Percentiles rank a stretch among this genome's conserved stretches.
Evolutionary conservation across 257 asterid genomes (phyloP).

Genomic region (Hygrophila difformis): DNA sequence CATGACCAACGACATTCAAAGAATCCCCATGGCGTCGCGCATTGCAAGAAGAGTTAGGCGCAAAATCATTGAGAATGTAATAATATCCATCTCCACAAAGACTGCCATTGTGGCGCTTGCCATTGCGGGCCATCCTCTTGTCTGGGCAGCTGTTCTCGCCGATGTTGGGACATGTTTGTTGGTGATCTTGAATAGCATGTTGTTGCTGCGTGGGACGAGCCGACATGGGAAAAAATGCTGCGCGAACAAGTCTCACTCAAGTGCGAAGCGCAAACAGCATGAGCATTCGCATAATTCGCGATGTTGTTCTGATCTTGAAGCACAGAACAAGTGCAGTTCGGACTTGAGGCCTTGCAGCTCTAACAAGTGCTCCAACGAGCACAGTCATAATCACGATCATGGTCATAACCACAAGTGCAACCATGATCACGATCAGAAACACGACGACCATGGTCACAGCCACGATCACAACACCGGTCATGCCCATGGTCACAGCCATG

Average conservation of each 20-base stretch:
- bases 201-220: constrained; percentile 31
- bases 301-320: constrained; percentile 20
- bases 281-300: neutral
- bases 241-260: neutral
- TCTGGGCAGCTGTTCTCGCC: constrained; percentile 79
- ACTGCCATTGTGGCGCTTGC: constrained; percentile 59
- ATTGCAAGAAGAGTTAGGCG: constrained; percentile 44
- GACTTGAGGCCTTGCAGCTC: constrained; percentile 19
- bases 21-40: constrained; percentile 41
- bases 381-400: neutral
- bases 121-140: constrained; percentile 75
- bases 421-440: neutral
- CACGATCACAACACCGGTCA: neutral
- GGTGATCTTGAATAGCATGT: constrained; percentile 82
- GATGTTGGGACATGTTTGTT: constrained; percentile 80
- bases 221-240: constrained; percentile 9
- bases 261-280: constrained; percentile 6
- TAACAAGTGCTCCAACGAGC: neutral
- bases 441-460: neutral
- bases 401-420: neutral
- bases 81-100: constrained; percentile 42
- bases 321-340: constrained; percentile 15
- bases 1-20: constrained; percentile 72
- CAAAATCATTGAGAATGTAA: constrained; percentile 58
- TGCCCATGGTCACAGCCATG: neutral